Evolutionary conservation across 2,329 filamentous ascomycete species (phyloP), one percentile per base, ranked within the genome.

Genomic region (Hypoxylon sp.): DNA sequence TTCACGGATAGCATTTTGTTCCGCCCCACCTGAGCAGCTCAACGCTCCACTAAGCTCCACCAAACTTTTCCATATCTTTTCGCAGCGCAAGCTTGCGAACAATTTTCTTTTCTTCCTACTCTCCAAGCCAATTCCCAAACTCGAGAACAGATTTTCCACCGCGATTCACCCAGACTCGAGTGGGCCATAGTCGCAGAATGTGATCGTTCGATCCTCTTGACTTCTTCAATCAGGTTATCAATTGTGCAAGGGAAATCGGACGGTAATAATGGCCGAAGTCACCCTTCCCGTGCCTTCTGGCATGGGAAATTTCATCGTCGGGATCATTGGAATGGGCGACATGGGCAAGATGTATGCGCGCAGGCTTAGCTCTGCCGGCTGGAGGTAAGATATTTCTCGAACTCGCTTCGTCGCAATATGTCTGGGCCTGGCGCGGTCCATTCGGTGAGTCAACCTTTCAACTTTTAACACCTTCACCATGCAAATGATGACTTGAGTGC

Each of bases 331-430:
- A 64, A 97, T 99, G 94, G 95, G 95, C 69, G 94, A 97, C 75
- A 99, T 99, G 95, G 95, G 95, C 74, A 97, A 91, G 85, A 96
- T 99, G 93, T 99, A 99, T 79, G 92, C 95, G 74, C 88, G 91
- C 75, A 88, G 89, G 75, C 87, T 99, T 74, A 93, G 92, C 79
- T 87, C 88, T 76, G 95, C 94, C 76, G 95, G 95, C 75, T 99
- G 95, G 94, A 97, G 92, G 95, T 98, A 91, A 88, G 82, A 73
- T 67, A 54, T 61, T 57, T 55, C 22, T 46, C 13, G 28, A 17
- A 61, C 68, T 62, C 30, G 17, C n/a, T 41, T 19, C 11, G 22
- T 56, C 43, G 39, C 46, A n/a, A 20, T 44, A 30, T 49, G 43
- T 47, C 65, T 67, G 61, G 70, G 68, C 68, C 69, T 72, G 64